A percentile compares a stretch with the other conserved stretches of the same genome.
Conservation (phyloP, 1,139 yeast species). For the Candida sanyaensis region DNA sequence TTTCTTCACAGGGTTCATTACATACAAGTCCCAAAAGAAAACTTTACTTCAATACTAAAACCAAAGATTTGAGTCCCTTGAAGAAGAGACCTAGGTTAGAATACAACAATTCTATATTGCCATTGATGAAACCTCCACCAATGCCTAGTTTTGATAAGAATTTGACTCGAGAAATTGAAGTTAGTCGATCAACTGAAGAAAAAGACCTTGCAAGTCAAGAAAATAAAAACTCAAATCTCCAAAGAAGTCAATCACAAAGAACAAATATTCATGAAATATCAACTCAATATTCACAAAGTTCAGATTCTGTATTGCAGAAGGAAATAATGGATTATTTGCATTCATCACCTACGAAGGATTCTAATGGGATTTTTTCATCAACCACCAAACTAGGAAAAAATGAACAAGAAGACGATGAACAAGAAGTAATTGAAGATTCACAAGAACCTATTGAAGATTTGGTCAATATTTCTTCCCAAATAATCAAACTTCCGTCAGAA, state of each 20-base stretch:
- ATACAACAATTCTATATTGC: background rate
- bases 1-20: constrained; percentile 7
- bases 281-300: constrained; percentile 17
- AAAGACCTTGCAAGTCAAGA: background rate
- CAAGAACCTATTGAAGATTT: constrained; percentile 17
- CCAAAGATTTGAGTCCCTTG: constrained; percentile 6
- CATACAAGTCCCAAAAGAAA: constrained; percentile 10
- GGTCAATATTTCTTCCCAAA: background rate
- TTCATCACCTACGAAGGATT: background rate
- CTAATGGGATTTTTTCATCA: background rate
- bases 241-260: background rate
- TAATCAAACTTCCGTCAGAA: background rate
- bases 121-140: background rate
- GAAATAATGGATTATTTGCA: background rate
- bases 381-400: constrained; percentile 14
- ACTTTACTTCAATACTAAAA: background rate
- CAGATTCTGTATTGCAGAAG: background rate
- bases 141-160: background rate
- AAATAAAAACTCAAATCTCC: background rate
- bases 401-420: constrained; percentile 17
- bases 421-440: constrained; percentile 21
- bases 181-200: background rate
- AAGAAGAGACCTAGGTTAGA: constrained; percentile 2
- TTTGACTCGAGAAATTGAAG: background rate
- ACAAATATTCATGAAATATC: constrained; percentile 4